A percentile compares a stretch with the other conserved stretches of the same genome.
Conservation (phyloP, 208 protist genomes). For the Leishmania aethiopica region DNA sequence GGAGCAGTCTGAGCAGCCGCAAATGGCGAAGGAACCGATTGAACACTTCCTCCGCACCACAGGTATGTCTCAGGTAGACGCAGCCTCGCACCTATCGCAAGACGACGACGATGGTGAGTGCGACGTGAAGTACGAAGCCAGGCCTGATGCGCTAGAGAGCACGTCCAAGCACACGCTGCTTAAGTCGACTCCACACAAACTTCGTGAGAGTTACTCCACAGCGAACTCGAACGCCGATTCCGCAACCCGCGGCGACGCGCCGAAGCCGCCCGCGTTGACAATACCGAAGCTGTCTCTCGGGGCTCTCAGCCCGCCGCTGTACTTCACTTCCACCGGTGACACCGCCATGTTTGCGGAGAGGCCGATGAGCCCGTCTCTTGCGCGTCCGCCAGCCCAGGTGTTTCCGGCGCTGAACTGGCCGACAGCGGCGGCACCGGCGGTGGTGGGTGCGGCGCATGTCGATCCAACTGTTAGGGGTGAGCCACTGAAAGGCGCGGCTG, state of each 20-base stretch:
- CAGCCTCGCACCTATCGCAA: conserved; percentile 18
- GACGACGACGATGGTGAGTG: conserved; percentile 14
- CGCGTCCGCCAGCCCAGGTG: background rate
- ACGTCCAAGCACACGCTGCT: background rate
- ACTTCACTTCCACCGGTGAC: conserved; percentile 67
- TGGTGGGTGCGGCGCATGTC: background rate
- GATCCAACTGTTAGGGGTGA: background rate
- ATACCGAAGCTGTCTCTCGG: conserved; percentile 59
- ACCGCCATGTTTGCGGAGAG: conserved; percentile 43
- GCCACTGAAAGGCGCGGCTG: background rate
- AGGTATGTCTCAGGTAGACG: conserved; percentile 16
- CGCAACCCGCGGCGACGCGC: background rate
- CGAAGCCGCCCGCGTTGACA: conserved; percentile 15
- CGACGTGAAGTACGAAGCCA: conserved; percentile 14
- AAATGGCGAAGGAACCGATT: conserved; percentile 6
- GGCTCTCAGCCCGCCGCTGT: conserved; percentile 50
- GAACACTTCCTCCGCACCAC: conserved; percentile 11
- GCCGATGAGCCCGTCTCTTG: conserved; percentile 1
- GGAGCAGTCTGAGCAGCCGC: conserved; percentile 27
- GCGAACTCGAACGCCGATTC: background rate
- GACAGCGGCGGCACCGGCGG: background rate
- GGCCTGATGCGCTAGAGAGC: background rate
- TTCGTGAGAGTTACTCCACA: background rate
- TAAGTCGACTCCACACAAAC: background rate
- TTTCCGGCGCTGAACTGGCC: conserved; percentile 2